Base-by-base conservation (phyloP, 2,329 filamentous ascomycete genomes). In the Cladosporium sp. region DNA sequence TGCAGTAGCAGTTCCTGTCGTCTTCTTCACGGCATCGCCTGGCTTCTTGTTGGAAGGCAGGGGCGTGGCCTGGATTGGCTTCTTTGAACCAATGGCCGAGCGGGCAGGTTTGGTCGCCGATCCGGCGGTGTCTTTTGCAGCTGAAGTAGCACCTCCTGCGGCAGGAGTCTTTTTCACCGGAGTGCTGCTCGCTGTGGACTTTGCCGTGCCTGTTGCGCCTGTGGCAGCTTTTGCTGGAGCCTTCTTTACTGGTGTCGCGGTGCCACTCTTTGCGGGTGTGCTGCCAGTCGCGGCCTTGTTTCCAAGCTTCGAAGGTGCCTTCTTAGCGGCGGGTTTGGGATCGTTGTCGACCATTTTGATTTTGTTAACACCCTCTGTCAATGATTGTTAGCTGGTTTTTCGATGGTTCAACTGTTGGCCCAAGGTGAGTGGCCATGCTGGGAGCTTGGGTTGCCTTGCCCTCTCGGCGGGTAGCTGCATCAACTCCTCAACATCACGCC, bases 301-400 rank as follows among this genome's bases (percentile, higher is more conserved):
- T 22, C 37, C 37, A 17, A 51, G 37, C 55, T 57, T 57, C 28
- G 40, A 20, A 34, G 61, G 57, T 17, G 54, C 48, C 56, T 62
- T 63, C 55, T 66, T 65, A 1, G 62, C 53, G 3, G 61, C 39
- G 28, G 52, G 37, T 20, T 51, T 51, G 40, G 34, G 32, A 39
- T 70, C 68, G 60, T 69, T 70, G 64, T 71, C 68, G 34, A 70
- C 65, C 66, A 71, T 69, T 44, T 55, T 68, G 62, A 71, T 71
- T 55, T 67, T 67, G 19, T 61, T 58, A 58, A 69, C 64, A 47
- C 67, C 62, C 45, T 59, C 66, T 67, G 56, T 53, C 5, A 34
- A 20, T n/a, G 28, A n/a, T 22, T 52, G 44, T 58, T 24, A 57
- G 58, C 35, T 45, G 6, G 9, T 13, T 2, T 8, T 25, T 36